Percentiles rank a stretch among this genome's conserved stretches.
Conservation (phyloP, 2,329 filamentous ascomycete species). For the Claviceps monticola region DNA sequence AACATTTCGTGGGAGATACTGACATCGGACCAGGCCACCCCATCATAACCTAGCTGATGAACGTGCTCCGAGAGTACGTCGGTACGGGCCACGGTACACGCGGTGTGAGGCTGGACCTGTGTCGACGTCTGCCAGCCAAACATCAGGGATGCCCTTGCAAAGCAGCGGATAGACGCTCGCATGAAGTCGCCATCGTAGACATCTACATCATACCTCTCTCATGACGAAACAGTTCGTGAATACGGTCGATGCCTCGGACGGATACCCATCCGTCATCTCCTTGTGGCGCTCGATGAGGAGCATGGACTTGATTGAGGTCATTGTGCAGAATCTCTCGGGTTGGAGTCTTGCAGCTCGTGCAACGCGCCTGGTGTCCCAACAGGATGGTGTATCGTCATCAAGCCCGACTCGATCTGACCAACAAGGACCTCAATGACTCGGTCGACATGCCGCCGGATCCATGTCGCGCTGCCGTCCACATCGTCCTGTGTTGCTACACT, state of each 20-base stretch:
- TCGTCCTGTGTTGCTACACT: not conserved
- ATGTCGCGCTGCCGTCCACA: not conserved
- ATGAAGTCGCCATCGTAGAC: not conserved
- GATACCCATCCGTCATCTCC: constrained; percentile 1
- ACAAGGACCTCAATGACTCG: not conserved
- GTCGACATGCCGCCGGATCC: not conserved
- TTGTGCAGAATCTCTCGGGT: not conserved
- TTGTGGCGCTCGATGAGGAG: not conserved
- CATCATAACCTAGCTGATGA: constrained; percentile 8
- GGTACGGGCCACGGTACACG: not conserved
- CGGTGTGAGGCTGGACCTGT: not conserved
- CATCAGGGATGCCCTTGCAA: not conserved
- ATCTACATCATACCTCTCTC: constrained; percentile 5
- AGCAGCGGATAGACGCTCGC: not conserved
- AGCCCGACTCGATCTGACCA: not conserved
- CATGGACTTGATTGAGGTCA: not conserved
- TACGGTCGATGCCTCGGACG: not conserved
- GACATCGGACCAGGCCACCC: constrained; percentile 5
- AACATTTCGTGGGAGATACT: constrained; percentile 7
- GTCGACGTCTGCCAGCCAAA: not conserved
- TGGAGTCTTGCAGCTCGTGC: not conserved
- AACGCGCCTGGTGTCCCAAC: not conserved
- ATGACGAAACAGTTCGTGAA: constrained; percentile 4
- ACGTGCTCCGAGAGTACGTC: constrained; percentile 7
- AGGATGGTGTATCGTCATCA: not conserved